These are phyloP conservation scores for Podila horticola DNA, from an alignment of 192 early-diverging fungal genomes.

Conservation along the genomic window DNA sequence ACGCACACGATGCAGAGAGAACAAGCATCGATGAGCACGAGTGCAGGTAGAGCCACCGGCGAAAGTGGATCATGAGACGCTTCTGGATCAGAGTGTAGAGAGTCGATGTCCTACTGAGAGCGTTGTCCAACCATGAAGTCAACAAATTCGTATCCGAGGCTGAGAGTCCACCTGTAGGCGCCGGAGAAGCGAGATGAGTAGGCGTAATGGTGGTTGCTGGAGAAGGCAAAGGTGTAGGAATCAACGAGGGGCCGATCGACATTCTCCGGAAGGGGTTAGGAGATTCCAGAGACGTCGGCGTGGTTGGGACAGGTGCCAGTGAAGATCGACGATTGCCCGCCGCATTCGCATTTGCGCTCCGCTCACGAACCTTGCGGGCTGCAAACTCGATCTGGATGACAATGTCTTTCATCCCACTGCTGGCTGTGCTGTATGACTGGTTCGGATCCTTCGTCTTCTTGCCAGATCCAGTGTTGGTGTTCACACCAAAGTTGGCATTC, in stretches of 20 bases:
- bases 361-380: slow-evolving; percentile 42
- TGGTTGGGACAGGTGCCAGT: slow-evolving; percentile 1
- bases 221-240: not conserved
- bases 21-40: slow-evolving; percentile 40
- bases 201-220: not conserved
- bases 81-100: slow-evolving; percentile 42
- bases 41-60: slow-evolving; percentile 43
- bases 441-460: slow-evolving; percentile 6
- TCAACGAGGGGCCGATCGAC: not conserved
- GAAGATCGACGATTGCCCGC: slow-evolving; percentile 8
- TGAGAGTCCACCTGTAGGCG: slow-evolving; percentile 3
- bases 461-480: slow-evolving; percentile 8
- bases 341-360: slow-evolving; percentile 11
- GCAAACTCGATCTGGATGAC: slow-evolving; percentile 53
- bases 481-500: slow-evolving; percentile 46
- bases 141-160: slow-evolving; percentile 29
- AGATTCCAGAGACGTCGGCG: not conserved
- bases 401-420: slow-evolving; percentile 49
- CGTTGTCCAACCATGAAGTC: slow-evolving; percentile 43
- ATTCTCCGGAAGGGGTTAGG: not conserved
- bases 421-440: slow-evolving; percentile 6
- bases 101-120: slow-evolving; percentile 30
- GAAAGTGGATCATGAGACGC: slow-evolving; percentile 42
- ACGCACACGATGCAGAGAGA: slow-evolving; percentile 37
- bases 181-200: not conserved